phyloP scores from a whole-genome alignment of 2,329 filamentous ascomycete species.

The Fusarium cyanostomum region DNA sequence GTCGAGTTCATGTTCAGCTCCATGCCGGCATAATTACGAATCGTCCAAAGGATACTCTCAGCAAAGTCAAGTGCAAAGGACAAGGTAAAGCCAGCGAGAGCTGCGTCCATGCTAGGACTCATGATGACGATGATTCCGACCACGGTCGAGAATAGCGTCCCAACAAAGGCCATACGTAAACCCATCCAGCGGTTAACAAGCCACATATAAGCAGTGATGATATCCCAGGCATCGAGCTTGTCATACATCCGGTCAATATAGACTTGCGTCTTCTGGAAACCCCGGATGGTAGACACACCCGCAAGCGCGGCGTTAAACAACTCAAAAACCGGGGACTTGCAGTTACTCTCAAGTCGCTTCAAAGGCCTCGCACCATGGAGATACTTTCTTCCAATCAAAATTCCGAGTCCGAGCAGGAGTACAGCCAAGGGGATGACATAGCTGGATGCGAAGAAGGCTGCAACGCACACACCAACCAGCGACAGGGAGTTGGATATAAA shows the following conservation, averaged over 20 bases:
- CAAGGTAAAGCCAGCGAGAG: conserved; percentile 79
- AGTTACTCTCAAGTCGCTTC: conserved; percentile 79
- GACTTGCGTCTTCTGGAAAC: conserved; percentile 73
- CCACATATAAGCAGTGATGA: conserved; percentile 73
- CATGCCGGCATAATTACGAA: conserved; percentile 74
- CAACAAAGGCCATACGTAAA: conserved; percentile 75
- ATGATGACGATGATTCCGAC: conserved; percentile 72
- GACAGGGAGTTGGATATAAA: conserved; percentile 68
- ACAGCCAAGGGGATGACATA: conserved; percentile 70
- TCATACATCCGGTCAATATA: conserved; percentile 77
- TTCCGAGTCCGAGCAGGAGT: conserved; percentile 65
- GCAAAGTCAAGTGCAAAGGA: conserved; percentile 78
- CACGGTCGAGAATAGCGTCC: conserved; percentile 72
- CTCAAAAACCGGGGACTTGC: conserved; percentile 83
- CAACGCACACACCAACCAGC: conserved; percentile 72
- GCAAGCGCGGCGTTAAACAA: conserved; percentile 78
- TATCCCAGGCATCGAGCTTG: conserved; percentile 73
- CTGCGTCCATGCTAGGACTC: conserved; percentile 69
- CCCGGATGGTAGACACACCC: conserved; percentile 79
- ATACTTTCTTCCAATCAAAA: conserved; percentile 69
- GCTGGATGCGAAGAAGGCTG: conserved; percentile 73
- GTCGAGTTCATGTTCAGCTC: conserved; percentile 84
- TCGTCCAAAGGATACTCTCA: conserved; percentile 68
- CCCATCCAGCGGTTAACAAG: conserved; percentile 82
- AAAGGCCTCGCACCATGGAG: conserved; percentile 77